Base-by-base conservation (phyloP, 2,329 filamentous ascomycete species). In the Orbilia quercus region DNA sequence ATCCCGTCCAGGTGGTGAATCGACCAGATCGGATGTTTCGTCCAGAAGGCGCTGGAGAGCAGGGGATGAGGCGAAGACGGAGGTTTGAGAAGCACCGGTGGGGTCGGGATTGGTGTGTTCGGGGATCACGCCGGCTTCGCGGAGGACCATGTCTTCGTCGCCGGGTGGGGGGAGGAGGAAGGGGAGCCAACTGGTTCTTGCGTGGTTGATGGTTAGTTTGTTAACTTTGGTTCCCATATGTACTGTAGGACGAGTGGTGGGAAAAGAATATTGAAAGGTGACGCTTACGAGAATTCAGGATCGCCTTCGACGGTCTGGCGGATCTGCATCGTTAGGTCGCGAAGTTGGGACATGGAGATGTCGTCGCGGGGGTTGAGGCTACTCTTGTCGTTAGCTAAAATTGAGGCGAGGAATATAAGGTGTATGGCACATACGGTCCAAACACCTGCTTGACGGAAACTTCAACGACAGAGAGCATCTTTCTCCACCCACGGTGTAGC, bases 1-100 rank as follows among this genome's bases (percentile, higher is more conserved):
- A 78, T 92, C 90, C 0, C 89, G 87, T 81, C 98, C 98, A 36
- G 91, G 87, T 0, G 95, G 95, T 0, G 95, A 97, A 79, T 99
- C 95, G 79, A 98, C 89, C 22, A 99, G 86, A 80, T 99, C 95
- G 40, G 94, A 91, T 1, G 95, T 98, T 83, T 99, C 95, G 80
- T 99, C 94, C 0, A 99, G 86, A 18, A 99, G 86, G 67, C 91
- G 89, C 64, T 94, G 88, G 64, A 99, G 86, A 0, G 88, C 86
- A 5, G 82, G 80, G 9, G 84, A 80, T n/a, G 85, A 84, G 34
- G 47, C 54, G 42, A 66, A 73, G 34, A 28, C 83, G 80, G 11
- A 81, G 76, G n/a, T 82, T 77, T 1, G 82, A 78, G 2, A 80
- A 78, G 6, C 50, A 40, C 67, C 59, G 5, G 59, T 80, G 36